Percentiles rank a stretch among this genome's conserved stretches.
These are phyloP conservation scores for Nothopassalora personata DNA, from an alignment of 2,329 filamentous ascomycete species.

Conservation along the genomic window DNA sequence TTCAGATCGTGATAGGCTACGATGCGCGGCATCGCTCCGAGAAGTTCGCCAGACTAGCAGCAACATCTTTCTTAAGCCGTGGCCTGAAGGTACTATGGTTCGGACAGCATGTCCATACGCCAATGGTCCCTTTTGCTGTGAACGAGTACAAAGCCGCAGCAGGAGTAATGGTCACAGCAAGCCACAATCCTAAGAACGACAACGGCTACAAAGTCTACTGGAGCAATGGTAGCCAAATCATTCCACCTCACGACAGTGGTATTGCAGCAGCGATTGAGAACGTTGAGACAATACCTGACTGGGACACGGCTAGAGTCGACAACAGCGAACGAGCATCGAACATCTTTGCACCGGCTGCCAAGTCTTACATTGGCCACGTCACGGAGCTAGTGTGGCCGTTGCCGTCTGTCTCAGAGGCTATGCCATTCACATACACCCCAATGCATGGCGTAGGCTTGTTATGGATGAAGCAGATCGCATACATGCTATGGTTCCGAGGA, in stretches of 20 bases:
- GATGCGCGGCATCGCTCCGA: conserved; percentile 60
- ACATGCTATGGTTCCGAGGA: conserved; percentile 26
- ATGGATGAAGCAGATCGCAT: conserved; percentile 43
- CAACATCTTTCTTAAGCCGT: conserved; percentile 54
- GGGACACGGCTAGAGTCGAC: conserved; percentile 43
- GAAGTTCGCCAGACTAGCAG: conserved; percentile 56
- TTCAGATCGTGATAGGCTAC: conserved; percentile 56
- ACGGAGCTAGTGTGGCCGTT: conserved; percentile 24
- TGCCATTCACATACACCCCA: conserved; percentile 50
- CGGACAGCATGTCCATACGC: conserved; percentile 53
- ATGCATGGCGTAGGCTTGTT: conserved; percentile 53
- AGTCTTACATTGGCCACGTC: conserved; percentile 40
- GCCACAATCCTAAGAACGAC: conserved; percentile 59
- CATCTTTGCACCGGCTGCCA: conserved; percentile 37
- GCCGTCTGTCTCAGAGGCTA: conserved; percentile 15
- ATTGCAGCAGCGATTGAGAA: conserved; percentile 54
- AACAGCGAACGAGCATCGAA: conserved; percentile 35
- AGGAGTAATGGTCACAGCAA: conserved; percentile 62
- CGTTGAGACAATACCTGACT: conserved; percentile 50
- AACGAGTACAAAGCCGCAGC: conserved; percentile 49
- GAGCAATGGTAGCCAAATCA: conserved; percentile 61
- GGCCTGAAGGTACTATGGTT: conserved; percentile 57
- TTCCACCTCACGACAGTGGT: conserved; percentile 55
- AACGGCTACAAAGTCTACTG: conserved; percentile 67
- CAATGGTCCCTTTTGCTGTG: conserved; percentile 58